phyloP scores from a whole-genome alignment of 2,329 filamentous ascomycete species.

The Blumeria graminis region DNA sequence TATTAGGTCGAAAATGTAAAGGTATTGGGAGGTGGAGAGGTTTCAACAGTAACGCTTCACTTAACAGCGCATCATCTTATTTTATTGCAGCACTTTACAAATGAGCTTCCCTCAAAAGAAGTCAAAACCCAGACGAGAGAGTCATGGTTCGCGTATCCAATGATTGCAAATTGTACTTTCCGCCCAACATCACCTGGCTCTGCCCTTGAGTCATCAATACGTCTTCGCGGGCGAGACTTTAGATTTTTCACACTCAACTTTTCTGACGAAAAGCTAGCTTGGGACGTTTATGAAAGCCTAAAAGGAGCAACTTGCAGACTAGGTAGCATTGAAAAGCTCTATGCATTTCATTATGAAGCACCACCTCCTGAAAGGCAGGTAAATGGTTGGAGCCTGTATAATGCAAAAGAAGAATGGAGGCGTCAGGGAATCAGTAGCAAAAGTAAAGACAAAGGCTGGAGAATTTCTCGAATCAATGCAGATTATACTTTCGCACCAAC shows the following conservation, averaged over 20 bases:
- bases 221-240: slow-evolving; percentile 79
- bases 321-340: slow-evolving; percentile 64
- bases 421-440: slow-evolving; percentile 73
- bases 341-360: slow-evolving; percentile 70
- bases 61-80: slow-evolving; percentile 37
- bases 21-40: slow-evolving; percentile 31
- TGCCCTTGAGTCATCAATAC: slow-evolving; percentile 54
- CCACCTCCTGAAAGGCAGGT: slow-evolving; percentile 47
- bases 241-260: slow-evolving; percentile 87
- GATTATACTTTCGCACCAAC: slow-evolving; percentile 84
- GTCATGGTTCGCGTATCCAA: slow-evolving; percentile 85
- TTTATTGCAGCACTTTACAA: slow-evolving; percentile 13
- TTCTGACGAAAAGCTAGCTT: slow-evolving; percentile 43
- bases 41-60: slow-evolving; percentile 30
- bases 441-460: slow-evolving; percentile 40
- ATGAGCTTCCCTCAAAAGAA: slow-evolving; percentile 15
- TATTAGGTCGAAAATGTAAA: slow-evolving; percentile 34
- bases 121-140: slow-evolving; percentile 31
- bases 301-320: slow-evolving; percentile 58
- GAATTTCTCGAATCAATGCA: slow-evolving; percentile 69
- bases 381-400: slow-evolving; percentile 66
- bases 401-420: slow-evolving; percentile 63
- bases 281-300: slow-evolving; percentile 74
- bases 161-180: slow-evolving; percentile 60
- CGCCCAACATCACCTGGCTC: slow-evolving; percentile 47